Percentiles rank a stretch among this genome's conserved stretches.
phyloP scores from a whole-genome alignment of 1,139 yeast genomes.

The Ogataea hybrid region DNA sequence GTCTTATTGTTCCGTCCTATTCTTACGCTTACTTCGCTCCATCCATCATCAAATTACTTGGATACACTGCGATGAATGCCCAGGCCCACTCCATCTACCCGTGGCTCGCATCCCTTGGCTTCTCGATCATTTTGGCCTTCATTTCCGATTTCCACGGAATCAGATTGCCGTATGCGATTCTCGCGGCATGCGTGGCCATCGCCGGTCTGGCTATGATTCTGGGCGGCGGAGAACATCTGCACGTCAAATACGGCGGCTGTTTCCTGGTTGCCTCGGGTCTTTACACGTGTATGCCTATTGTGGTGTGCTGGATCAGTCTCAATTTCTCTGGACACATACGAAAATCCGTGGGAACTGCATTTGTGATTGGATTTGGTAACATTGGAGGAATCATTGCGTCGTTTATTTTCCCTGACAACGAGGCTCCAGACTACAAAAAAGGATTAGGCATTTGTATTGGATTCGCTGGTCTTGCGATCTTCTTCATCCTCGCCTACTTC shows the following conservation, averaged over 20 bases:
- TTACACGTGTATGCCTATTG: slow-evolving; percentile 71
- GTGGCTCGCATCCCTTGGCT: slow-evolving; percentile 63
- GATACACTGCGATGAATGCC: slow-evolving; percentile 60
- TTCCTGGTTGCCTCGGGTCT: slow-evolving; percentile 66
- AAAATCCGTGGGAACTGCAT: slow-evolving; percentile 70
- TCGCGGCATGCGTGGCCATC: slow-evolving; percentile 43
- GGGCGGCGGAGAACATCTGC: slow-evolving; percentile 30
- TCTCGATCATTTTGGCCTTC: slow-evolving; percentile 46
- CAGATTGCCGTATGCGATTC: slow-evolving; percentile 49
- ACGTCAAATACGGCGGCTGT: slow-evolving; percentile 66
- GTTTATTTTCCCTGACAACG: slow-evolving; percentile 53
- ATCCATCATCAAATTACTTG: slow-evolving; percentile 55
- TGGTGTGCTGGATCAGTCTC: slow-evolving; percentile 70
- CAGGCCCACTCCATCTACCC: slow-evolving; percentile 72
- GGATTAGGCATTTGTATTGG: slow-evolving; percentile 55
- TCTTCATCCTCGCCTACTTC: slow-evolving; percentile 45
- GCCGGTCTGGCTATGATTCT: slow-evolving; percentile 56
- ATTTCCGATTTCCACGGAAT: slow-evolving; percentile 47
- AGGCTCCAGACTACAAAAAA: slow-evolving; percentile 56
- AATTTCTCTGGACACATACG: slow-evolving; percentile 70
- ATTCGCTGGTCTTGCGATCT: slow-evolving; percentile 51
- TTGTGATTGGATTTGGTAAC: slow-evolving; percentile 80
- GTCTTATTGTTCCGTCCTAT: slow-evolving; percentile 63
- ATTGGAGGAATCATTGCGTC: slow-evolving; percentile 80
- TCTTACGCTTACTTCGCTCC: slow-evolving; percentile 73